These are phyloP conservation scores for Musa itinerans DNA, from an alignment of 176 grass and related monocot species.

Conservation along the genomic window DNA sequence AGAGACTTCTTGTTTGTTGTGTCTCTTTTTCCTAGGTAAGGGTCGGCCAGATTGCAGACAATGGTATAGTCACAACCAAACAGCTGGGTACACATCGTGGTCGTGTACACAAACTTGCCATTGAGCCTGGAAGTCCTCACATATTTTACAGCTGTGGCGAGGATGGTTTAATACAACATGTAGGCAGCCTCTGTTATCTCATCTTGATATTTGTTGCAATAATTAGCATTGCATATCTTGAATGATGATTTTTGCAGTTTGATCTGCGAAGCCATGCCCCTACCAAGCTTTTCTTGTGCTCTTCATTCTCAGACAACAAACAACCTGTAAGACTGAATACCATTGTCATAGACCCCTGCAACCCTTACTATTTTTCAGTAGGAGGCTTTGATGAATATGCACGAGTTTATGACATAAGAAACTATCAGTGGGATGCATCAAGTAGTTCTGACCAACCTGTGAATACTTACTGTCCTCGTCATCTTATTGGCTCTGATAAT, in stretches of 20 bases:
- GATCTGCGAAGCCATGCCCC: slow-evolving; percentile 53
- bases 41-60: slow-evolving; percentile 50
- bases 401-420: slow-evolving; percentile 70
- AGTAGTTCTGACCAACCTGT: slow-evolving; percentile 36
- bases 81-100: slow-evolving; percentile 45
- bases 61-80: slow-evolving; percentile 44
- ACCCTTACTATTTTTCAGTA: slow-evolving; percentile 57
- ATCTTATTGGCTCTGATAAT: slow-evolving; percentile 39
- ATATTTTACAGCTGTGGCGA: slow-evolving; percentile 84
- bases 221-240: slow-evolving; percentile 10
- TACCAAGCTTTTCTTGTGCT: slow-evolving; percentile 68
- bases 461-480: slow-evolving; percentile 61
- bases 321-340: slow-evolving; percentile 44
- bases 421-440: slow-evolving; percentile 27
- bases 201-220: slow-evolving; percentile 5
- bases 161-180: slow-evolving; percentile 76
- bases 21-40: slow-evolving; percentile 44
- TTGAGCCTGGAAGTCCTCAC: slow-evolving; percentile 63
- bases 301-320: slow-evolving; percentile 41
- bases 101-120: slow-evolving; percentile 50
- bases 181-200: slow-evolving; percentile 22
- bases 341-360: slow-evolving; percentile 59
- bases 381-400: slow-evolving; percentile 71
- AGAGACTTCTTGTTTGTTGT: background rate
- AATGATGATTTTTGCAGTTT: slow-evolving; percentile 45